These are phyloP conservation scores for Annulohypoxylon nitens DNA, from an alignment of 495 filamentous ascomycete genomes.

Conservation along the genomic window DNA sequence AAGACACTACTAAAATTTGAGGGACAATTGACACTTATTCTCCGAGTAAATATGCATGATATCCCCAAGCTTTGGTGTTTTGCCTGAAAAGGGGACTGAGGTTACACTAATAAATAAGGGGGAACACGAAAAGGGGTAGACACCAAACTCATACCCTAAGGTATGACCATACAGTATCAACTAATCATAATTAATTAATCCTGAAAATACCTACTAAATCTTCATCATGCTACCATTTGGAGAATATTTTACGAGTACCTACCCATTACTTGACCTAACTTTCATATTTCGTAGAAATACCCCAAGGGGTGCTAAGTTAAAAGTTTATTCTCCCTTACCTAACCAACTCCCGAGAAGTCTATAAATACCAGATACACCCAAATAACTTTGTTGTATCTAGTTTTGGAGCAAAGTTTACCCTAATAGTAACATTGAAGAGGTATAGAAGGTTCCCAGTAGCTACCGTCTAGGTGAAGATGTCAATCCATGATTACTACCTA, in stretches of 20 bases:
- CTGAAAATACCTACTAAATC: too few relatives aligned
- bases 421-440: neutral
- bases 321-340: neutral
- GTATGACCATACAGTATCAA: too few relatives aligned
- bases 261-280: too few relatives aligned
- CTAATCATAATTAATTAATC: too few relatives aligned
- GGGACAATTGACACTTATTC: neutral
- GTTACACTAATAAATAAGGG: conserved; percentile 6
- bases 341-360: too few relatives aligned
- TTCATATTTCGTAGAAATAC: too few relatives aligned
- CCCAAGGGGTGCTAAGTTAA: too few relatives aligned
- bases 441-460: neutral
- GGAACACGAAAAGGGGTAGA: neutral
- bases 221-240: too few relatives aligned
- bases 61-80: neutral
- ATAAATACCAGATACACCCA: neutral
- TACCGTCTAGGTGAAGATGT: neutral
- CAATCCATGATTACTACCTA: too few relatives aligned
- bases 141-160: neutral
- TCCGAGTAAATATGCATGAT: neutral
- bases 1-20: neutral
- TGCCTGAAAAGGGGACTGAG: neutral
- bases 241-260: too few relatives aligned
- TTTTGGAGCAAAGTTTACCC: too few relatives aligned
- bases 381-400: too few relatives aligned